Percentiles rank a stretch among this genome's conserved stretches.
These are phyloP conservation scores for Rheum nobile DNA, from an alignment of 148 eudicot genomes.

Conservation along the genomic window DNA sequence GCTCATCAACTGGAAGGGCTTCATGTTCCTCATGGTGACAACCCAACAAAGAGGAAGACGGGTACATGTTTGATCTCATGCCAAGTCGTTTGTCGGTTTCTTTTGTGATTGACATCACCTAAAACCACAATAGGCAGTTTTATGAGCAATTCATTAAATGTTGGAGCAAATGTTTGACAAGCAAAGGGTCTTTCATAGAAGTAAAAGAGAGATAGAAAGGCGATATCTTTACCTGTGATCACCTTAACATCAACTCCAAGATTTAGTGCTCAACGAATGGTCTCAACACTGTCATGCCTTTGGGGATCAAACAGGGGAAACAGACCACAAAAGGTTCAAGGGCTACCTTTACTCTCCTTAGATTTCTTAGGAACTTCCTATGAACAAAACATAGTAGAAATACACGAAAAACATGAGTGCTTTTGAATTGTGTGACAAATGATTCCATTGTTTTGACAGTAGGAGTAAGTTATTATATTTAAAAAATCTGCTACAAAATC, in stretches of 20 bases:
- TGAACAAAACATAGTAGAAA: slow-evolving; percentile 9
- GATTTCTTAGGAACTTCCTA: slow-evolving; percentile 54
- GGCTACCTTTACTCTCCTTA: too few relatives aligned
- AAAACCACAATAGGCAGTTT: neutral
- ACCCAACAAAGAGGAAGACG: slow-evolving; percentile 47
- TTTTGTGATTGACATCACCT: slow-evolving; percentile 69
- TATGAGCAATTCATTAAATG: too few relatives aligned
- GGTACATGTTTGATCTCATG: slow-evolving; percentile 64
- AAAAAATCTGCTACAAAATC: too few relatives aligned
- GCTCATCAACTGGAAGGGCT: slow-evolving; percentile 48
- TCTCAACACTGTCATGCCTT: slow-evolving; percentile 72
- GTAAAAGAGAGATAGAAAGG: too few relatives aligned
- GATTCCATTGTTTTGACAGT: too few relatives aligned
- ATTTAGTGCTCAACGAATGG: slow-evolving; percentile 59
- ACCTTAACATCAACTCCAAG: slow-evolving; percentile 72
- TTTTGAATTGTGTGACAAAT: too few relatives aligned
- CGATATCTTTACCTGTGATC: slow-evolving; percentile 73
- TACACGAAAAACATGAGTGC: neutral
- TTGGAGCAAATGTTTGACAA: neutral
- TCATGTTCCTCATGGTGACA: slow-evolving; percentile 30
- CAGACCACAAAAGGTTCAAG: too few relatives aligned
- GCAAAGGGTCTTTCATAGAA: neutral
- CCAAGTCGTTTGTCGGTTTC: slow-evolving; percentile 67
- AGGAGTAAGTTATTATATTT: neutral
- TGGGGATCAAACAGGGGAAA: too few relatives aligned